phyloP scores from a whole-genome alignment of 2,329 filamentous ascomycete genomes.

The Cercospora berteroae region DNA sequence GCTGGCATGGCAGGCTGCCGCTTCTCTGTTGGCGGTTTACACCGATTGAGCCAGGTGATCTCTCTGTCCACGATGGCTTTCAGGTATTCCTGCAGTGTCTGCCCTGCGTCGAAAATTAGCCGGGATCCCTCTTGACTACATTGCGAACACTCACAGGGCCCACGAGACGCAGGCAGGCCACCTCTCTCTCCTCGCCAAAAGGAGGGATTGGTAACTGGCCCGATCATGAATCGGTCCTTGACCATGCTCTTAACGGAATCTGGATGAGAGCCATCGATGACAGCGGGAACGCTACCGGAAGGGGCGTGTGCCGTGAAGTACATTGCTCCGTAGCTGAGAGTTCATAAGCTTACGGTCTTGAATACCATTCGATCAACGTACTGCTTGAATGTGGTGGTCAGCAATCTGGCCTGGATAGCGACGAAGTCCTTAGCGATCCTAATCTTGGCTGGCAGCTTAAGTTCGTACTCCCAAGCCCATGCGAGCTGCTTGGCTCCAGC shows the following conservation, averaged over 20 bases:
- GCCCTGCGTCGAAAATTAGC: slow-evolving; percentile 12
- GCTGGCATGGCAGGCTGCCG: neutral
- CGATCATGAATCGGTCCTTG: slow-evolving; percentile 39
- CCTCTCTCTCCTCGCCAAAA: slow-evolving; percentile 40
- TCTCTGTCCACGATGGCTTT: neutral
- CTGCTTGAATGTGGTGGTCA: slow-evolving; percentile 39
- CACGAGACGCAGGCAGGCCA: slow-evolving; percentile 39
- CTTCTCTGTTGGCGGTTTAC: neutral
- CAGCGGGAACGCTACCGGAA: slow-evolving; percentile 26
- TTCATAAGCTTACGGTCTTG: slow-evolving; percentile 3
- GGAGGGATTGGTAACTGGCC: slow-evolving; percentile 37
- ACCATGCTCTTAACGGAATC: slow-evolving; percentile 35
- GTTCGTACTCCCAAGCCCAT: slow-evolving; percentile 31
- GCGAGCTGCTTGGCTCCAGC: slow-evolving; percentile 31
- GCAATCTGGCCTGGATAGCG: slow-evolving; percentile 38
- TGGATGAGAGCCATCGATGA: slow-evolving; percentile 20
- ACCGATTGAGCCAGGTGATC: neutral
- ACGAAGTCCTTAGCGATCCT: slow-evolving; percentile 38
- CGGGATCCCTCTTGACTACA: neutral
- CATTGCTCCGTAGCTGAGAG: slow-evolving; percentile 41
- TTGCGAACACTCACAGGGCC: slow-evolving; percentile 30
- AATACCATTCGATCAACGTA: slow-evolving; percentile 25
- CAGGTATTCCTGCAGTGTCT: slow-evolving; percentile 11
- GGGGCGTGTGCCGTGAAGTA: slow-evolving; percentile 39
- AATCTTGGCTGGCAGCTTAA: slow-evolving; percentile 26